Conservation (phyloP, 768 basidiomycete genomes). For the Suillus subalutaceus region DNA sequence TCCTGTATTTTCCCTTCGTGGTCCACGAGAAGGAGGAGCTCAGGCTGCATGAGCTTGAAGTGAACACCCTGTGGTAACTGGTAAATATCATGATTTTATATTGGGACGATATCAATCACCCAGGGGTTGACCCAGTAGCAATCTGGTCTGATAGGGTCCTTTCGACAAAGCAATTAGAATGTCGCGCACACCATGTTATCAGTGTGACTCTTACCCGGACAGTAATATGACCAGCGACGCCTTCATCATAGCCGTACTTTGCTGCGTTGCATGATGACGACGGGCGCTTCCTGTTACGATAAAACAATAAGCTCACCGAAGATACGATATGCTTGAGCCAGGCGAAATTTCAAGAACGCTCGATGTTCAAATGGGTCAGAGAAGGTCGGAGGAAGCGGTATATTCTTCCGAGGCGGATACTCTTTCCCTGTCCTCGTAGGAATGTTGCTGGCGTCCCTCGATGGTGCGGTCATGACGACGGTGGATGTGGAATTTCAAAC, state of each 20-base stretch:
- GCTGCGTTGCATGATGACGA: slow-evolving; percentile 21
- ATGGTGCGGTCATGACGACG: not conserved
- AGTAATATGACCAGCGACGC: slow-evolving; percentile 54
- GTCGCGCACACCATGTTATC: not conserved
- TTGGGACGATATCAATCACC: slow-evolving; percentile 24
- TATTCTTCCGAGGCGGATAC: not conserved
- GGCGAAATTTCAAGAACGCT: slow-evolving; percentile 46
- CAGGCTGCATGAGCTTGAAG: slow-evolving; percentile 47
- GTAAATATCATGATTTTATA: slow-evolving; percentile 1
- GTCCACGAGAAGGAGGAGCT: slow-evolving; percentile 50
- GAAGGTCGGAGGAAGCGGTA: slow-evolving; percentile 31
- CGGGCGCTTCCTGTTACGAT: not conserved
- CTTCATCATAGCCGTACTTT: slow-evolving; percentile 48
- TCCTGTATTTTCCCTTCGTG: slow-evolving; percentile 36
- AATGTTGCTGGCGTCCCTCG: not conserved
- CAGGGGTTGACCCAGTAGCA: slow-evolving; percentile 55
- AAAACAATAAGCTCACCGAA: slow-evolving; percentile 36
- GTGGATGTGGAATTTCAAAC: not conserved
- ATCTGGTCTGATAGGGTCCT: slow-evolving; percentile 44
- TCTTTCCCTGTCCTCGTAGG: too few species aligned
- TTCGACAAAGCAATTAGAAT: not conserved
- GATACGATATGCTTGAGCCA: slow-evolving; percentile 49
- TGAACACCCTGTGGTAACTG: slow-evolving; percentile 40
- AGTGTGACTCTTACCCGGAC: slow-evolving; percentile 32
- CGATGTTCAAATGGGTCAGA: slow-evolving; percentile 39